Percentiles rank a stretch among this genome's conserved stretches.
These are phyloP conservation scores for Leucaena leucocephala DNA, from an alignment of 306 rosid genomes.

Conservation along the genomic window DNA sequence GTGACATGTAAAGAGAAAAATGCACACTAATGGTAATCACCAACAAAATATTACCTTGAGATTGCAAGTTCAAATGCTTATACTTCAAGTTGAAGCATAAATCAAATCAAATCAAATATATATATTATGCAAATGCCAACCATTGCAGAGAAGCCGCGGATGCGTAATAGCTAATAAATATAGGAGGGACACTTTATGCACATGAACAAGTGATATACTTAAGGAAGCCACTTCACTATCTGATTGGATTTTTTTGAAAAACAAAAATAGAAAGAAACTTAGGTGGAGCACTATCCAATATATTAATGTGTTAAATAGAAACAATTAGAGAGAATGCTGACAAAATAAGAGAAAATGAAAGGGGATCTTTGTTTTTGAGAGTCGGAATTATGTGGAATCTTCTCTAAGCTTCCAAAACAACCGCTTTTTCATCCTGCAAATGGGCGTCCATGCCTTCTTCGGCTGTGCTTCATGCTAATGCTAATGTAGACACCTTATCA, in stretches of 20 bases:
- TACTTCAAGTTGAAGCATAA: no score
- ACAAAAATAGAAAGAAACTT: not conserved
- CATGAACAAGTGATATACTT: not conserved
- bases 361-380: no score
- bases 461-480: no score
- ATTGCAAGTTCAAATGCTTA: no score
- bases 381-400: constrained; percentile 2
- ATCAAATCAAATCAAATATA: no score
- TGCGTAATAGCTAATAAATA: not conserved
- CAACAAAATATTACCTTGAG: no score
- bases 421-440: no score
- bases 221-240: not conserved
- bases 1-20: no score
- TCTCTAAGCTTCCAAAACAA: not conserved
- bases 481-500: no score
- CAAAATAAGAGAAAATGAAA: no score
- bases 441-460: no score
- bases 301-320: not conserved
- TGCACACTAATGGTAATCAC: no score
- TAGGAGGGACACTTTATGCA: not conserved
- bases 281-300: not conserved
- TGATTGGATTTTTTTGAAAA: not conserved
- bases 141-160: not conserved
- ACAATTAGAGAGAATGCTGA: not conserved
- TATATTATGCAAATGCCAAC: not conserved